phyloP scores from a whole-genome alignment of 2,329 filamentous ascomycete genomes.

The Massarina eburnea region DNA sequence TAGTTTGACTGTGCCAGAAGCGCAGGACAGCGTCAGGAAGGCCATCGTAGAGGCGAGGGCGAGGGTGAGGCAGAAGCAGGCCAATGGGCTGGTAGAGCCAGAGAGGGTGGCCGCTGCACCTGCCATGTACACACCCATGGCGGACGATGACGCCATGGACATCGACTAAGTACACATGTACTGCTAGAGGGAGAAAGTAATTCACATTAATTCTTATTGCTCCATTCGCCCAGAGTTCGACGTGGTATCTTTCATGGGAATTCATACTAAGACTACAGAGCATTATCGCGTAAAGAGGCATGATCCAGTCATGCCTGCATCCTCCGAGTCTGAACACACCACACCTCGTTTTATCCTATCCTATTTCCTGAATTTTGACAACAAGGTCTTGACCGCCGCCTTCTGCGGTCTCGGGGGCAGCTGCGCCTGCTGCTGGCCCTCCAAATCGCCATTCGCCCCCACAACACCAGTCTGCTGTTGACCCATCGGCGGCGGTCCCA shows the following conservation, averaged over 20 bases:
- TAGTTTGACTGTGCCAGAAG: slow-evolving; percentile 72
- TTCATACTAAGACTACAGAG: slow-evolving; percentile 6
- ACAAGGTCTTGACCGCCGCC: slow-evolving; percentile 31
- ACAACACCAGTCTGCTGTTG: slow-evolving; percentile 35
- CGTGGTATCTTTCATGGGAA: slow-evolving; percentile 6
- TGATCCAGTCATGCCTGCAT: slow-evolving; percentile 34
- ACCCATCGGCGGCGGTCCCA: slow-evolving; percentile 17
- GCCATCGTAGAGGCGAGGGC: slow-evolving; percentile 79
- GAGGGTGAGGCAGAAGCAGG: slow-evolving; percentile 64
- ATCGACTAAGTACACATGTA: slow-evolving; percentile 50
- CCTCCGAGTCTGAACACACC: not conserved
- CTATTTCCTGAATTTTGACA: slow-evolving; percentile 31
- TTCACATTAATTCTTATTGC: not conserved
- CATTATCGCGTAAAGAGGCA: slow-evolving; percentile 11
- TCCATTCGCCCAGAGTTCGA: not conserved
- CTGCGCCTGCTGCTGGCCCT: slow-evolving; percentile 7
- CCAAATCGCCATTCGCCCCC: slow-evolving; percentile 9
- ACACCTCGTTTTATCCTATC: not conserved
- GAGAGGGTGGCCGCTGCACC: slow-evolving; percentile 18
- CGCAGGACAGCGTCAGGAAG: slow-evolving; percentile 73
- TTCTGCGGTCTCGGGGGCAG: slow-evolving; percentile 32
- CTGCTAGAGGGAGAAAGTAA: not conserved
- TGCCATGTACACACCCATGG: slow-evolving; percentile 7
- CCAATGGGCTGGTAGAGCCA: slow-evolving; percentile 36
- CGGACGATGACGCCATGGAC: slow-evolving; percentile 68